Conservation (phyloP, 1,139 yeast genomes). For the Yamadazyma buinensis region DNA sequence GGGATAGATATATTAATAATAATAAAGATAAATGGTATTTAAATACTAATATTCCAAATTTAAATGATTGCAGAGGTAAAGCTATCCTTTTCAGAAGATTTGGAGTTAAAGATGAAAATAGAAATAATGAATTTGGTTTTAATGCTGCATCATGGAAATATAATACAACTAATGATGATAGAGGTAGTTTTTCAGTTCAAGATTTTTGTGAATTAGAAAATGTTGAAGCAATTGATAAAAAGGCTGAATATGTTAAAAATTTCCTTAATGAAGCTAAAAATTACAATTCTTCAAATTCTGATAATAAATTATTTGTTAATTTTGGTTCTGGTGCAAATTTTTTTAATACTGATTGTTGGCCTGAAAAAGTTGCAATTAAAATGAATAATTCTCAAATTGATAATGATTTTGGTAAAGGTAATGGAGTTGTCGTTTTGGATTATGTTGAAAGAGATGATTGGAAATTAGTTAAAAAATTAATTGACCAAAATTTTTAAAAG, state of each 20-base stretch:
- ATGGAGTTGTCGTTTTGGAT: conserved; percentile 64
- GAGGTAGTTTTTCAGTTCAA: conserved; percentile 63
- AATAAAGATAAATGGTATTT: conserved; percentile 61
- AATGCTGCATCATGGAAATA: conserved; percentile 68
- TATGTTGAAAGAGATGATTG: conserved; percentile 63
- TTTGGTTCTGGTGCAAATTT: conserved; percentile 76
- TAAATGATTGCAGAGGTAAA: conserved; percentile 67
- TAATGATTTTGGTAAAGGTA: conserved; percentile 48
- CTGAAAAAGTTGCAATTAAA: conserved; percentile 58
- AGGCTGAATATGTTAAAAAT: conserved; percentile 54
- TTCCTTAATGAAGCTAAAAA: conserved; percentile 53
- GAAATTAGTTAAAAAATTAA: conserved; percentile 50
- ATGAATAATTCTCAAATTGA: conserved; percentile 46
- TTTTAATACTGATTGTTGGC: conserved; percentile 74
- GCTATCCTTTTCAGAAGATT: conserved; percentile 66
- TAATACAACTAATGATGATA: conserved; percentile 63
- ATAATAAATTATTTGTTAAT: conserved; percentile 63
- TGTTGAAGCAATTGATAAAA: conserved; percentile 52
- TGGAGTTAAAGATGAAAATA: conserved; percentile 50
- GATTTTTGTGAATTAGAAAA: conserved; percentile 67
- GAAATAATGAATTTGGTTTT: conserved; percentile 52
- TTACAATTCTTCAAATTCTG: conserved; percentile 42
- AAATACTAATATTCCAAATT: conserved; percentile 49
- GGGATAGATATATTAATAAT: conserved; percentile 55
- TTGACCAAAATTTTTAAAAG: conserved; percentile 53